Evolutionary conservation across 768 basidiomycete genomes (phyloP).

Genomic region (Leccinum arenicola): DNA sequence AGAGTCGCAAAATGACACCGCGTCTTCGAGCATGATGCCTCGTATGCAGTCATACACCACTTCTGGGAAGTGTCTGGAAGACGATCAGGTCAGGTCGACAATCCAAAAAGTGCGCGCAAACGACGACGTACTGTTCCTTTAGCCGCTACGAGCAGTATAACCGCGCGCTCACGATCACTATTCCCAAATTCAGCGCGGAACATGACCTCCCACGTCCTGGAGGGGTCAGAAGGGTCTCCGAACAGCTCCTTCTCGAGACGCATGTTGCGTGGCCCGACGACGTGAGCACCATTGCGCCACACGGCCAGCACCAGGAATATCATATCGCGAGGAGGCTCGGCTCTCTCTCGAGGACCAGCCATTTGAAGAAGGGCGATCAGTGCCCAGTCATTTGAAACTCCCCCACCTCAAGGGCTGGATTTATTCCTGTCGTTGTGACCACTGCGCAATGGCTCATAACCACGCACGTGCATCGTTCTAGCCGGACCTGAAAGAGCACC

Average conservation of each 20-base stretch:
- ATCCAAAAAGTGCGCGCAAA: background rate
- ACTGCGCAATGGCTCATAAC: conserved; percentile 41
- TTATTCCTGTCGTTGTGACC: conserved; percentile 38
- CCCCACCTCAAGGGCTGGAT: conserved; percentile 28
- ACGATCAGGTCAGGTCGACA: background rate
- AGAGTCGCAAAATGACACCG: conserved; percentile 25
- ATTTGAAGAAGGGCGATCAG: conserved; percentile 32
- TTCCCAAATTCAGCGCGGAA: conserved; percentile 88
- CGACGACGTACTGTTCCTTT: conserved; percentile 56
- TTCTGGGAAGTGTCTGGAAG: conserved; percentile 45
- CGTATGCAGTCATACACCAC: conserved; percentile 75
- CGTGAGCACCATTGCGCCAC: conserved; percentile 90
- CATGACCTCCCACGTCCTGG: conserved; percentile 92
- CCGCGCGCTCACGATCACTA: conserved; percentile 69
- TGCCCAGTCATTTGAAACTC: conserved; percentile 37
- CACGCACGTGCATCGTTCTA: conserved; percentile 72
- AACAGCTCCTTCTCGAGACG: conserved; percentile 96
- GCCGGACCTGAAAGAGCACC: conserved; percentile 48
- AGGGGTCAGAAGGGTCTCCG: conserved; percentile 81
- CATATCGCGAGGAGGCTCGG: conserved; percentile 45
- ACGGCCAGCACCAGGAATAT: conserved; percentile 45
- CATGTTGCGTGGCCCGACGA: conserved; percentile 77
- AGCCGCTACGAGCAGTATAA: conserved; percentile 65
- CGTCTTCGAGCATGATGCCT: conserved; percentile 75
- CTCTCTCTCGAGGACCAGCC: conserved; percentile 40